Evolutionary conservation across 1,139 yeast genomes (phyloP).

Genomic region (Saccharomyces hybrid): DNA sequence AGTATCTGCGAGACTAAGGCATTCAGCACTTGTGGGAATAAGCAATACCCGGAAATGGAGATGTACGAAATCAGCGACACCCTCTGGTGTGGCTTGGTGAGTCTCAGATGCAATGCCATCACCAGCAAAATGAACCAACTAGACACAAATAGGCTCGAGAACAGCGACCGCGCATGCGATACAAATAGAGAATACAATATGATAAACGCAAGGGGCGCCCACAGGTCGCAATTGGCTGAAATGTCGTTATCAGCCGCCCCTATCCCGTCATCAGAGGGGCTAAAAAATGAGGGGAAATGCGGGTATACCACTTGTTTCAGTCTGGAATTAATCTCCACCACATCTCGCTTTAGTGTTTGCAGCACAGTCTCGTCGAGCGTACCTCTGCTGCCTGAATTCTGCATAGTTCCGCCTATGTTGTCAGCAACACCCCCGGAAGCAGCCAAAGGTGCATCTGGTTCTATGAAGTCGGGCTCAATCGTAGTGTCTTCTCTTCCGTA

Average conservation of each 20-base stretch:
- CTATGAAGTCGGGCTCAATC: conserved; percentile 24
- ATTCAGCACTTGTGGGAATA: conserved; percentile 29
- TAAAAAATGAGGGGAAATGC: conserved; percentile 18
- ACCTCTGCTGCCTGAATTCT: conserved; percentile 18
- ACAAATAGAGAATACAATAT: conserved; percentile 26
- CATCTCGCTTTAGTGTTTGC: conserved; percentile 27
- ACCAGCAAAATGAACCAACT: conserved; percentile 26
- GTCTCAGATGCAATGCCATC: conserved; percentile 27
- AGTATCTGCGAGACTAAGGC: conserved; percentile 20
- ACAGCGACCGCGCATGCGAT: conserved; percentile 24
- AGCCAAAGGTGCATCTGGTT: conserved; percentile 13
- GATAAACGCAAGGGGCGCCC: conserved; percentile 31
- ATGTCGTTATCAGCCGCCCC: conserved; percentile 8
- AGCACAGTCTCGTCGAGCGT: conserved; percentile 29
- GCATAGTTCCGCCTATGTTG: conserved; percentile 2
- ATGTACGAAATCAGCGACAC: conserved; percentile 26
- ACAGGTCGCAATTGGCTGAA: conserved; percentile 23
- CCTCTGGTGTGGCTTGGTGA: conserved; percentile 21
- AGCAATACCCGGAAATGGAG: conserved; percentile 29
- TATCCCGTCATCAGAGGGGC: conserved; percentile 2
- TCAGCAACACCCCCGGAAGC: conserved; percentile 2
- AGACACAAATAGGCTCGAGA: conserved; percentile 28
- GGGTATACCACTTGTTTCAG: conserved; percentile 31
- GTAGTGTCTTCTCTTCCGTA: background rate
- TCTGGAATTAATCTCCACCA: conserved; percentile 28